Base-by-base conservation (phyloP, 257 asterid species). In the Jaltomata sinuosa region DNA sequence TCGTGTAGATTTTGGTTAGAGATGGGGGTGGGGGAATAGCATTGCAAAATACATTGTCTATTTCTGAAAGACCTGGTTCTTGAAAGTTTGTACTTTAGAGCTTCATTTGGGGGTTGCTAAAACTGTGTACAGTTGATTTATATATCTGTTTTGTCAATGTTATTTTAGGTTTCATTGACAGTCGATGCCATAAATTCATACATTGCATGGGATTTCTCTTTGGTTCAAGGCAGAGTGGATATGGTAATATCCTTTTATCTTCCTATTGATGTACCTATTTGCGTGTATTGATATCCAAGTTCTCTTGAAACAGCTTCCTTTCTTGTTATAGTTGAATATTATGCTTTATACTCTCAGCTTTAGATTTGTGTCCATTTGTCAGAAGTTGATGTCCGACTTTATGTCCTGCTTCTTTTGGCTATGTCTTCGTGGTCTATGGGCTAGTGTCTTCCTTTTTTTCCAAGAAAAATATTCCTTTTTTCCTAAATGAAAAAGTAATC, bases 191-290 rank as follows among this genome's bases (percentile, higher is more conserved):
- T 91, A 84, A 95, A 97, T 87, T 94, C 99, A 42, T 97, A 94
- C 88, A 91, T 97, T 88, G 99, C 97, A 81, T 97, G 99, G 98
- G 99, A 97, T 89, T 97, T 97, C 87, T 88, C 98, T n/a, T 87
- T 97, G 92, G 93, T 91, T 80, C 98, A 94, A 90, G 98, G 99
- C 84, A 95, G 93, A 87, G 83, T 94, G 91, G 95, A 83, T 92
- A 59, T 89, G 98, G 98, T 97, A 94, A 83, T 80, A 84, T 87
- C 87, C 91, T 84, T 61, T 64, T 74, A 71, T 67, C 88, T 79
- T 84, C 14, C 79, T 61, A 21, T 80, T 71, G 74, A 40, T 78
- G 52, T 85, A 22, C 50, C 36, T 45, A 25, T 77, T 22, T 62
- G 3, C 49, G 47, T 40, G 27, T 29, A 27, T 8, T 42, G 52